Evolutionary conservation across 2,329 filamentous ascomycete species (phyloP).

Genomic region (Dissoconium aciculare): DNA sequence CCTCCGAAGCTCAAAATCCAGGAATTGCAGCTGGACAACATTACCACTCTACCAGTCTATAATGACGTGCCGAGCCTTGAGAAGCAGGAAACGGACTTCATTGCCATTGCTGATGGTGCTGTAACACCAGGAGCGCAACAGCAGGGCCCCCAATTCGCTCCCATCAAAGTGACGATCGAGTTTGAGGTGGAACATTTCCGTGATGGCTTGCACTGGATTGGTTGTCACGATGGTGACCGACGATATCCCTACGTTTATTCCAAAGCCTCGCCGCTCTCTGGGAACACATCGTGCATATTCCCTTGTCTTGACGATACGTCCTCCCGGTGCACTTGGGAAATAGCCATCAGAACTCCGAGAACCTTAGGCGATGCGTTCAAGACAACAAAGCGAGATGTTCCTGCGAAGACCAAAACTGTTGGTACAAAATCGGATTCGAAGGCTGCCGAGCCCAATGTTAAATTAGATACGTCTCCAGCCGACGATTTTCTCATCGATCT

Average conservation of each 20-base stretch:
- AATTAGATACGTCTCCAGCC: slow-evolving; percentile 18
- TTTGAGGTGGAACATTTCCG: slow-evolving; percentile 62
- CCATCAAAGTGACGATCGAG: slow-evolving; percentile 55
- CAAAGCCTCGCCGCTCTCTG: slow-evolving; percentile 61
- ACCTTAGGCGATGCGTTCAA: slow-evolving; percentile 63
- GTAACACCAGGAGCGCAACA: slow-evolving; percentile 16
- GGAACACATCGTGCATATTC: slow-evolving; percentile 73
- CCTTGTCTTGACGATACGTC: slow-evolving; percentile 81
- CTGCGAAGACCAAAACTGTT: slow-evolving; percentile 27
- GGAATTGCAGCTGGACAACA: slow-evolving; percentile 37
- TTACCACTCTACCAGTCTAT: slow-evolving; percentile 9
- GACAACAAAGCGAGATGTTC: slow-evolving; percentile 21
- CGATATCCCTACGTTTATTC: slow-evolving; percentile 90
- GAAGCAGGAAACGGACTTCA: slow-evolving; percentile 20
- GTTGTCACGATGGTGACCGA: slow-evolving; percentile 61
- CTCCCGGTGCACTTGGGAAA: slow-evolving; percentile 70
- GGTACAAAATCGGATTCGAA: slow-evolving; percentile 8
- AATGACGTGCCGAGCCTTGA: slow-evolving; percentile 28
- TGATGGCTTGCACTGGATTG: slow-evolving; percentile 85
- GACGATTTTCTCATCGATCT: slow-evolving; percentile 31
- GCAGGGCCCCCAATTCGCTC: slow-evolving; percentile 35
- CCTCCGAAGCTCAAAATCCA: slow-evolving; percentile 48
- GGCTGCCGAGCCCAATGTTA: slow-evolving; percentile 10
- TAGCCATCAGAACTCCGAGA: slow-evolving; percentile 72
- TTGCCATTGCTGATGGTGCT: slow-evolving; percentile 21